Conservation (phyloP, 805 yeast species). For the Yarrowia porcina region DNA sequence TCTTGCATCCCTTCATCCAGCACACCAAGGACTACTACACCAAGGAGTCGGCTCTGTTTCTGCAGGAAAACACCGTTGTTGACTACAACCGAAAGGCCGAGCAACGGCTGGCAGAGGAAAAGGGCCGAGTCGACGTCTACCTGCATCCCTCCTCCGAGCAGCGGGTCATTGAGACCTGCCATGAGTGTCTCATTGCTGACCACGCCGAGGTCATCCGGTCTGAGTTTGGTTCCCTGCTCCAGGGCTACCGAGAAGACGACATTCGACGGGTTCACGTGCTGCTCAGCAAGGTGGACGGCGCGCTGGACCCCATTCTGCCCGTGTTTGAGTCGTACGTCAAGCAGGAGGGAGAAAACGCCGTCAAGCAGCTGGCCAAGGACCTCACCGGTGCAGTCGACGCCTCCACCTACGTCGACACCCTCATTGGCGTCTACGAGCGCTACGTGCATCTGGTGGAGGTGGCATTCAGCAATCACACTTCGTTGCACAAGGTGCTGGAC, state of each 20-base stretch:
- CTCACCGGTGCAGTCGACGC: constrained; percentile 53
- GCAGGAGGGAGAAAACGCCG: constrained; percentile 56
- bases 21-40: constrained; percentile 56
- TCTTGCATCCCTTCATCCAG: constrained; percentile 71
- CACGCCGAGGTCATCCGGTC: constrained; percentile 74
- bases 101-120: constrained; percentile 77
- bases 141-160: constrained; percentile 83
- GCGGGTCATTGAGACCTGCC: constrained; percentile 70
- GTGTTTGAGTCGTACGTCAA: constrained; percentile 71
- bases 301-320: constrained; percentile 73
- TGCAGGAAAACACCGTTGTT: constrained; percentile 74
- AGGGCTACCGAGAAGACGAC: constrained; percentile 66
- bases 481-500: constrained; percentile 83
- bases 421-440: constrained; percentile 65
- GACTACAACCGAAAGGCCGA: constrained; percentile 89
- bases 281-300: constrained; percentile 71
- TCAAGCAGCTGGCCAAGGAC: constrained; percentile 52
- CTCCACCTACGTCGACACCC: constrained; percentile 70
- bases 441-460: constrained; percentile 60
- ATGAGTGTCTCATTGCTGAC: constrained; percentile 68
- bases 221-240: constrained; percentile 72
- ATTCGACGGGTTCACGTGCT: constrained; percentile 73
- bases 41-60: constrained; percentile 62
- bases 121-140: constrained; percentile 68
- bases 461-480: constrained; percentile 70